A percentile compares a stretch with the other conserved stretches of the same genome.
phyloP scores from a whole-genome alignment of 352 stramenopile genomes.

The Globisporangium emineosum region DNA sequence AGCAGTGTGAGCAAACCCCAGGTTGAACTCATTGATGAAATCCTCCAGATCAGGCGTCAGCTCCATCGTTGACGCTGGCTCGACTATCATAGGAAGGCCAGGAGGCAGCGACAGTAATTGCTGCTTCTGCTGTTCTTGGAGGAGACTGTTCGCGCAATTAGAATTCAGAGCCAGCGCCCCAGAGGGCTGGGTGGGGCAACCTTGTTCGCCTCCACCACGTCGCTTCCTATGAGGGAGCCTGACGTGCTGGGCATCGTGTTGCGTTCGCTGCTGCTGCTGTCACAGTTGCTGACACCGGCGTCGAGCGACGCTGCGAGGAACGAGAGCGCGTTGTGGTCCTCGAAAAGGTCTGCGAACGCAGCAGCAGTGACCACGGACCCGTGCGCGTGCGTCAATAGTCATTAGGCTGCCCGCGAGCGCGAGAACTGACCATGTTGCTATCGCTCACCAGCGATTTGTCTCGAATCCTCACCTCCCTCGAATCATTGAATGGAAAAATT shows the following conservation, averaged over 20 bases:
- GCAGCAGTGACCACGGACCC: not conserved
- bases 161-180: not conserved
- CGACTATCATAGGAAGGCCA: too few species aligned
- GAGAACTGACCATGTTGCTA: too few species aligned
- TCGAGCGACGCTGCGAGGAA: not conserved
- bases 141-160: not conserved
- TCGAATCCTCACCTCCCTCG: too few species aligned
- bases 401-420: too few species aligned
- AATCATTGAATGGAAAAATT: too few species aligned
- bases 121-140: not conserved
- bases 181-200: too few species aligned
- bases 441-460: too few species aligned
- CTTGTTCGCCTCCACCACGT: too few species aligned
- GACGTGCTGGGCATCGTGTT: too few species aligned
- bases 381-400: not conserved
- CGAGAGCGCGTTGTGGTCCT: not conserved
- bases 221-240: too few species aligned
- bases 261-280: not conserved
- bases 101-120: not conserved
- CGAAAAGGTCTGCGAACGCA: not conserved
- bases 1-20: not conserved
- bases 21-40: not conserved
- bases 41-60: not conserved
- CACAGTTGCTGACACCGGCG: not conserved
- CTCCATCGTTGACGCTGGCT: not conserved